These are phyloP conservation scores for Paraphoma sp. DNA, from an alignment of 2,329 filamentous ascomycete genomes.

Conservation along the genomic window DNA sequence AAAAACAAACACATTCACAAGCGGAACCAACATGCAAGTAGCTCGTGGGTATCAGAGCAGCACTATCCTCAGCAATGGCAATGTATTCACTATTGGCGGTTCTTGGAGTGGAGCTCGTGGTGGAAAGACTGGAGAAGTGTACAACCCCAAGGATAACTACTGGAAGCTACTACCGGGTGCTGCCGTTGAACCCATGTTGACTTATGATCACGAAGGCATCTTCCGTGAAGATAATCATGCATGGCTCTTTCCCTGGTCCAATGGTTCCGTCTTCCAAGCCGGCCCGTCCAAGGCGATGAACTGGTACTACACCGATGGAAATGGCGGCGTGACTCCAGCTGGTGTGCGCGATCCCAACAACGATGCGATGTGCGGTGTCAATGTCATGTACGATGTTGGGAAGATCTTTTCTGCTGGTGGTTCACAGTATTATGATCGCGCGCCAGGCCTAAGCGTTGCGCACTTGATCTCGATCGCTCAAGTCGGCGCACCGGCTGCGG, in stretches of 20 bases:
- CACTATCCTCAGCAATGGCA: constrained; percentile 21
- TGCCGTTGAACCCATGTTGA: constrained; percentile 23
- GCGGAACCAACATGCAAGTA: constrained; percentile 22
- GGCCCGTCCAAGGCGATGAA: constrained; percentile 61
- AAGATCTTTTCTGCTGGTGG: constrained; percentile 46
- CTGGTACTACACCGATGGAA: constrained; percentile 58
- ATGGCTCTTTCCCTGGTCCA: constrained; percentile 26
- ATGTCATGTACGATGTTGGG: constrained; percentile 53
- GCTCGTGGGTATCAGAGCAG: constrained; percentile 25
- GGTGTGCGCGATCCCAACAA: constrained; percentile 51
- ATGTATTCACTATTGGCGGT: constrained; percentile 27
- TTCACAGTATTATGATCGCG: constrained; percentile 16
- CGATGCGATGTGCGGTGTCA: constrained; percentile 51
- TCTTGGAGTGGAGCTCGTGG: constrained; percentile 18
- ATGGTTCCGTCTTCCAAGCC: constrained; percentile 56
- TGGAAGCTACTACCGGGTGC: constrained; percentile 25
- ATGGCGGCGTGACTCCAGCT: constrained; percentile 50
- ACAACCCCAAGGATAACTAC: constrained; percentile 14
- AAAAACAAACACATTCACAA: constrained; percentile 13
- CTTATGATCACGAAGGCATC: constrained; percentile 19
- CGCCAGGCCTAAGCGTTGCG: constrained; percentile 14
- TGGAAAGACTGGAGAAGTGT: constrained; percentile 24
- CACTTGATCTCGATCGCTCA: constrained; percentile 25
- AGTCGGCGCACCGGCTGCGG: constrained; percentile 13
- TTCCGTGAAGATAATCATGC: constrained; percentile 28